Percentiles rank a stretch among this genome's conserved stretches.
Conservation (phyloP, 768 basidiomycete species). For the Boletus pseudopeckii region DNA sequence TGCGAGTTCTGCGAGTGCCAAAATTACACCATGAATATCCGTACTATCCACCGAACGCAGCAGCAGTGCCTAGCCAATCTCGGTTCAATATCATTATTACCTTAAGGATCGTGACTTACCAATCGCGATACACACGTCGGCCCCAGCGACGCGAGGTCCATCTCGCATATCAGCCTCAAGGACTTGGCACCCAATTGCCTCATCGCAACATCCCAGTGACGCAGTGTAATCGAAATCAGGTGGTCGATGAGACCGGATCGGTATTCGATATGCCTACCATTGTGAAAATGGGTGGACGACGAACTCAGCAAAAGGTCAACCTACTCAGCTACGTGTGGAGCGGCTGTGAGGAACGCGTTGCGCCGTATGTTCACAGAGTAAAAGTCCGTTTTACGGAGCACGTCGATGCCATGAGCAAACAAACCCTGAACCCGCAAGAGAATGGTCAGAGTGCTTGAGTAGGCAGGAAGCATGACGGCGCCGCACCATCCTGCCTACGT, state of each 20-base stretch:
- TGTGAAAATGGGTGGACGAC: slow-evolving; percentile 5
- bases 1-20: slow-evolving; percentile 71
- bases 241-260: slow-evolving; percentile 66
- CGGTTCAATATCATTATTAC: slow-evolving; percentile 11
- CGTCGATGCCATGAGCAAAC: slow-evolving; percentile 93
- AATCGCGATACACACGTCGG: slow-evolving; percentile 46
- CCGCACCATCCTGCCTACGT: slow-evolving; percentile 88
- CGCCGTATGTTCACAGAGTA: slow-evolving; percentile 85
- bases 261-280: slow-evolving; percentile 72
- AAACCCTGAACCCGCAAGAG: slow-evolving; percentile 53
- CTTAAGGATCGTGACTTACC: slow-evolving; percentile 41
- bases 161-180: slow-evolving; percentile 60
- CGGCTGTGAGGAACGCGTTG: slow-evolving; percentile 81
- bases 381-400: slow-evolving; percentile 89
- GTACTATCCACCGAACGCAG: slow-evolving; percentile 60
- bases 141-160: slow-evolving; percentile 54
- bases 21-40: slow-evolving; percentile 81
- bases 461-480: neutral
- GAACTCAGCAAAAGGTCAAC: slow-evolving; percentile 30
- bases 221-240: slow-evolving; percentile 65
- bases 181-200: slow-evolving; percentile 75
- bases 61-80: slow-evolving; percentile 44
- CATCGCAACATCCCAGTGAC: slow-evolving; percentile 89
- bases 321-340: slow-evolving; percentile 83
- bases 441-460: slow-evolving; percentile 13